phyloP scores from a whole-genome alignment of 1,139 yeast genomes.

The Saccharomycopsis crataegensis region DNA sequence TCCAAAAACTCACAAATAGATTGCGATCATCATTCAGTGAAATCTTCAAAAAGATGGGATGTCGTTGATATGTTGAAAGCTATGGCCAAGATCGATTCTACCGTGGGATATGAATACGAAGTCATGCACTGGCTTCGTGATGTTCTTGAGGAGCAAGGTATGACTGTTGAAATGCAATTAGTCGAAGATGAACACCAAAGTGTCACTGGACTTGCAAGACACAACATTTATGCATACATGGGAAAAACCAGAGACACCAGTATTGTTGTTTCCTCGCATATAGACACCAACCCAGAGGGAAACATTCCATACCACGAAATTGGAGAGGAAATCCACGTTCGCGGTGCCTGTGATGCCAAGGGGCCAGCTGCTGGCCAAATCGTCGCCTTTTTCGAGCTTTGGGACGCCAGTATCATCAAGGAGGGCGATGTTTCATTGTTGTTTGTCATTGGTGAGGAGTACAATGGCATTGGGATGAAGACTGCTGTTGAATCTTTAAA shows the following conservation, averaged over 20 bases:
- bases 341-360: slow-evolving; percentile 64
- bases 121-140: slow-evolving; percentile 3
- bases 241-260: slow-evolving; percentile 34
- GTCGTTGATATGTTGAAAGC: slow-evolving; percentile 3
- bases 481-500: slow-evolving; percentile 10
- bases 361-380: slow-evolving; percentile 63
- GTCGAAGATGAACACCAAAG: slow-evolving; percentile 5
- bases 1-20: not conserved
- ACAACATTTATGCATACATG: slow-evolving; percentile 10
- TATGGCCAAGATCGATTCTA: slow-evolving; percentile 4
- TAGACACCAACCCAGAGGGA: slow-evolving; percentile 63
- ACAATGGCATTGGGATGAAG: slow-evolving; percentile 54
- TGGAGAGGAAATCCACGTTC: slow-evolving; percentile 47
- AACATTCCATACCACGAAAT: slow-evolving; percentile 42
- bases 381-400: slow-evolving; percentile 41
- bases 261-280: slow-evolving; percentile 53
- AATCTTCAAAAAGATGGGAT: not conserved
- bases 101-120: not conserved
- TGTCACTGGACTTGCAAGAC: slow-evolving; percentile 3
- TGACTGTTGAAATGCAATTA: slow-evolving; percentile 9
- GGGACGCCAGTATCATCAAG: slow-evolving; percentile 27
- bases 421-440: slow-evolving; percentile 54
- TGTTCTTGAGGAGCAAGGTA: slow-evolving; percentile 4
- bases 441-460: slow-evolving; percentile 65
- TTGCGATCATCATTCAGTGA: not conserved